Evolutionary conservation across 441 rosid genomes (phyloP), one percentile per base, ranked within the genome.

Genomic region (Pelargonium myrrhifolium): DNA sequence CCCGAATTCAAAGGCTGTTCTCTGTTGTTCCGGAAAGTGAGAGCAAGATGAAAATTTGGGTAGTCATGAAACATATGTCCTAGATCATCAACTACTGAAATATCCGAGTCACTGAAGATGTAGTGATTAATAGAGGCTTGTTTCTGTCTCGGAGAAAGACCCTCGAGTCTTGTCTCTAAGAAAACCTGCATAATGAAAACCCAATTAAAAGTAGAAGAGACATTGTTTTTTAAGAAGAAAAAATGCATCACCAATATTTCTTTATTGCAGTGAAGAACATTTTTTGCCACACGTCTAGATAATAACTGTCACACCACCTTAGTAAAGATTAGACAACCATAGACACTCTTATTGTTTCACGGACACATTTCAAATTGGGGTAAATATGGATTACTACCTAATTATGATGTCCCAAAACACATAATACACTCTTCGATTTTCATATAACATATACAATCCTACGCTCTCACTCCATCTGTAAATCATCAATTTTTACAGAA

Each of bases 1-100:
- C 98, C 98, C 31, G 98, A 94, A 81, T 92, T 92, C 71, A 94
- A 77, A 47, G 99, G 99, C 65, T 94, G 96, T 26, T 85, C 90
- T 84, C 87, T 92, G 76, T 90, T 94, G 84, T 90, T 92, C 47
- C 98, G 83, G 85, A 91, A 92, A 37, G 97, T 94, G 49, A 94
- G 90, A 68, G 94, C 98, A 64, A 92, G 24, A 73, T 88, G 88
- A 75, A 94, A 94, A 72, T 78, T 67, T 69, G 84, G 83, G 68
- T 88, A 72, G 73, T 75, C 73, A 2, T 63, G 78, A 74, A 94
- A 94, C 74, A 87, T 75, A 72, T 75, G 77, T 58, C 85, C 87
- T 2, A 89, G 73, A 79, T 92, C 83, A 75, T 81, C 86, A 72
- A 89, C 89, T 51, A 92, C 87, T 11, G 92, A 92, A 51, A 92